Evolutionary conservation across 2,329 filamentous ascomycete species (phyloP), one percentile per base, ranked within the genome.

Genomic region (Curvularia spicifera): DNA sequence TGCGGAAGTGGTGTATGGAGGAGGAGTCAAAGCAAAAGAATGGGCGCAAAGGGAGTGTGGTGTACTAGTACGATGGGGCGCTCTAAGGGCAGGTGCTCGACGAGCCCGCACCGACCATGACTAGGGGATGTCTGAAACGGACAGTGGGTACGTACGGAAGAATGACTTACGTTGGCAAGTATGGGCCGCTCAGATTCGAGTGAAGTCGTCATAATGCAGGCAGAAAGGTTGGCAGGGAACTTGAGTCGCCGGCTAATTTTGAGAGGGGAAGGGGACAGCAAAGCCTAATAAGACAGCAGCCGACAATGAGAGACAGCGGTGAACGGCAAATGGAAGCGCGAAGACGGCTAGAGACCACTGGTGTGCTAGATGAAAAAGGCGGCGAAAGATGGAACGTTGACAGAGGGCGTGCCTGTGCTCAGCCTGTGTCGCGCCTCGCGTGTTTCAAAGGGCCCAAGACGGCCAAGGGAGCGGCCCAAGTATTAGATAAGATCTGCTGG

Each of bases 111-210:
- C 59, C 54, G 63, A 63, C 61, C 57, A 51, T 35, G 56, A 47
- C 62, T 59, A 68, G 62, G 60, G 64, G 53, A 66, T 29, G 60
- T 47, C 58, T 75, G 70, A 76, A 75, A 73, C 69, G 61, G 56
- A 57, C 53, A 56, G 64, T 67, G 61, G 61, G 63, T 59, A 63
- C 62, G 64, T 61, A 65, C 68, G 66, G 59, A 51, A 61, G 56
- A 64, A 61, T 53, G 67, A 71, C 75, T 75, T 72, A 78, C 76
- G 60, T 63, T 74, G 71, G 74, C 72, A 64, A 78, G 72, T 63
- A 78, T 78, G 65, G 76, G 75, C 64, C 76, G 69, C 59, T 73
- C 75, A 8, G 75, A 76, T 64, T 78, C 76, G 29, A 77, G 63
- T 50, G 76, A 78, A 66, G 72, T 76, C 28, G 74, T 72, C 76